Evolutionary conservation across 2,329 filamentous ascomycete genomes (phyloP), one percentile per base, ranked within the genome.

Genomic region (Microthyrium microscopicum): DNA sequence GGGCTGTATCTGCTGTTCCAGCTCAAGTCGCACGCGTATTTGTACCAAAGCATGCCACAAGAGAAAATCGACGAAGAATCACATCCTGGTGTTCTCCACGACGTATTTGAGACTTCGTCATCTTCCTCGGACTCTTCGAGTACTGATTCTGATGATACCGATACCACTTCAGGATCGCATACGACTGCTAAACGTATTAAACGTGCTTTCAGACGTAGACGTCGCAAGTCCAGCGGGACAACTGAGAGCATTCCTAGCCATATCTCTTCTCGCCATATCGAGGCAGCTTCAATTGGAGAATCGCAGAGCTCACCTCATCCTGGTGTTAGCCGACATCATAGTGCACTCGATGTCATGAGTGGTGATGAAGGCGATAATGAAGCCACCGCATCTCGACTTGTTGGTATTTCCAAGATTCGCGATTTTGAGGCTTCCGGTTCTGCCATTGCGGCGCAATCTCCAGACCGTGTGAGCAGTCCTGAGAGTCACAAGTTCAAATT

Each of bases 21-120:
- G 58, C 70, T 93, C 39, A 91, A 91, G 56, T 89, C 83, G 2
- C 84, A 93, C 50, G 70, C 81, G 6, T 92, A 91, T 57, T 74
- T 93, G 61, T 92, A 93, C 45, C 79, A 84, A 54, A 89, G 83
- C 43, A 93, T 81, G 4, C 85, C 85, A 7, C 84, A 93, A 56
- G 77, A 85, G 45, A 78, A 91, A 39, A 89, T 94, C 41, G 85
- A 94, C 44, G 83, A 89, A 46, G 85, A 93, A 51, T 76, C 82
- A 0, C 77, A 82, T 29, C 85, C 85, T 16, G 85, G 85, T 41
- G 76, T 89, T 1, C 68, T 85, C 9, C 78, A 79, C 13, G 78
- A 79, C 20, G 81, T 87, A 56, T 68, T 93, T 47, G 79, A 89
- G 41, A 73, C 73, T 0, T 80, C 76, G 3, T 63, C 57, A 34